Percentiles rank a stretch among this genome's conserved stretches.
phyloP scores from a whole-genome alignment of 140 eudicot genomes.

The Bidens hawaiensis region DNA sequence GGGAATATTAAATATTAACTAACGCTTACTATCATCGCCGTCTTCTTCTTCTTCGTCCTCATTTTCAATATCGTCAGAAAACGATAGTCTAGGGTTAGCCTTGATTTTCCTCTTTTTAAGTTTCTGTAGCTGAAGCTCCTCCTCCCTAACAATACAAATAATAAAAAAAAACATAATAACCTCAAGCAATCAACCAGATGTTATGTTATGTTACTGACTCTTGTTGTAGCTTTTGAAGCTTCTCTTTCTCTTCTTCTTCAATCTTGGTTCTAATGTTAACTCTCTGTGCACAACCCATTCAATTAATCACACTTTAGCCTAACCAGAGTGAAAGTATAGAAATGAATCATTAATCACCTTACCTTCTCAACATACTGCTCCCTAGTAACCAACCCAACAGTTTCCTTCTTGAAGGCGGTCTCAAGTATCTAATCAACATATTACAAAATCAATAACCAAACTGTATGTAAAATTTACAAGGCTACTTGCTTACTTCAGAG shows the following conservation, averaged over 20 bases:
- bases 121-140: constrained; percentile 81
- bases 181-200: not conserved
- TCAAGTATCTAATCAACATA: constrained; percentile 64
- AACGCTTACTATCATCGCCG: constrained; percentile 50
- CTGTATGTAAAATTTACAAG: no score
- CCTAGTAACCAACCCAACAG: constrained; percentile 88
- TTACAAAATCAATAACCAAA: no score
- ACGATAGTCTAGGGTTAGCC: constrained; percentile 73
- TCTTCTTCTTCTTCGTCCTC: constrained; percentile 77
- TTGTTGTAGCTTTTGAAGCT: constrained; percentile 94
- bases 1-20: not conserved
- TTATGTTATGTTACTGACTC: constrained; percentile 68
- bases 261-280: constrained; percentile 79
- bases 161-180: not conserved
- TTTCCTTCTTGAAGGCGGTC: constrained; percentile 99
- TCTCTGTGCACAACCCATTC: constrained; percentile 56
- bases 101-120: constrained; percentile 73
- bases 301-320: no score
- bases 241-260: constrained; percentile 99
- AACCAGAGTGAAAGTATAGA: constrained; percentile 16
- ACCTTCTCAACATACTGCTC: constrained; percentile 97
- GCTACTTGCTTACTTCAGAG: constrained; percentile 87
- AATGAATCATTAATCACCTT: not conserved
- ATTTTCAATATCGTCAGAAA: constrained; percentile 66
- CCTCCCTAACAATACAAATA: constrained; percentile 91